A percentile compares a stretch with the other conserved stretches of the same genome.
Conservation (phyloP, 306 rosid species). For the Arachis hypogaea region DNA sequence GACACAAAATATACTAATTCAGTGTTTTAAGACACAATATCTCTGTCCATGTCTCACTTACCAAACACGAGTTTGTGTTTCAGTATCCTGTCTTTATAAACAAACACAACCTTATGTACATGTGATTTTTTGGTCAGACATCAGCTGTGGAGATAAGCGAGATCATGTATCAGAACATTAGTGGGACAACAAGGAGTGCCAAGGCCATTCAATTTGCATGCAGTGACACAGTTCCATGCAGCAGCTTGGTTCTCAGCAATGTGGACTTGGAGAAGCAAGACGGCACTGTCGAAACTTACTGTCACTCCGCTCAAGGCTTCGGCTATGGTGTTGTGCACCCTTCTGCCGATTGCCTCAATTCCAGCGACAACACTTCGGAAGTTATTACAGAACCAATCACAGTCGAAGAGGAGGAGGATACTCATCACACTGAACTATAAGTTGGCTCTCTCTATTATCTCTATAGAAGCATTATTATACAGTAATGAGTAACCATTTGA, state of each 20-base stretch:
- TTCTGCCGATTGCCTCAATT: conserved; percentile 90
- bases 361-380: conserved; percentile 55
- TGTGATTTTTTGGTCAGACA: conserved; percentile 45
- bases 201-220: conserved; percentile 90
- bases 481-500: conserved; percentile 39
- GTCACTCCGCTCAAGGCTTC: conserved; percentile 91
- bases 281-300: conserved; percentile 86
- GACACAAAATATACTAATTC: too few relatives aligned
- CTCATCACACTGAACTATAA: conserved; percentile 76
- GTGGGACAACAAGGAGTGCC: conserved; percentile 79
- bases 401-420: conserved; percentile 37
- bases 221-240: conserved; percentile 90
- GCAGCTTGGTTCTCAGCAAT: conserved; percentile 72
- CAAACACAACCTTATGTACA: not conserved
- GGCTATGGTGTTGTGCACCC: conserved; percentile 83
- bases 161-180: conserved; percentile 73
- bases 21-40: too few relatives aligned
- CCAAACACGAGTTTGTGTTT: too few relatives aligned
- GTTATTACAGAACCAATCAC: conserved; percentile 35
- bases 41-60: too few relatives aligned
- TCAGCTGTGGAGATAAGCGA: conserved; percentile 81
- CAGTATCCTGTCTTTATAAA: too few relatives aligned
- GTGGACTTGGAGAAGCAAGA: conserved; percentile 79
- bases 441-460: conserved; percentile 16
- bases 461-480: conserved; percentile 32